phyloP scores from a whole-genome alignment of 305 asterid species.

The Andrographis paniculata region DNA sequence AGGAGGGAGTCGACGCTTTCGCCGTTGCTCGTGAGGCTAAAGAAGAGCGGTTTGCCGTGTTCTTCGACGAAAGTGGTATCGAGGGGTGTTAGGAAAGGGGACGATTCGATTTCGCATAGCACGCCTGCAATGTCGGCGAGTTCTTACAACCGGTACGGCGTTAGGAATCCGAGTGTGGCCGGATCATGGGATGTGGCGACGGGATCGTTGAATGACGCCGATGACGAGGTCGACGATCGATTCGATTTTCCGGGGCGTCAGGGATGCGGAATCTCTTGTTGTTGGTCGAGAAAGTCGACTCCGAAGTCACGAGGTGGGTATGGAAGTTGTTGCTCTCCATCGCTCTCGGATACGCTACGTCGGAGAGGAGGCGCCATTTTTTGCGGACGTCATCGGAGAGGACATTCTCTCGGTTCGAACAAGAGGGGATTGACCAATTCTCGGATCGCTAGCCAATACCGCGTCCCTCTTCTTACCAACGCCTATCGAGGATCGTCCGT shows the following conservation, averaged over 20 bases:
- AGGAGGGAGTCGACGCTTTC: constrained; percentile 50
- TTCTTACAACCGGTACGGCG: constrained; percentile 46
- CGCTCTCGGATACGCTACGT: constrained; percentile 77
- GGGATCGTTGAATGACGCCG: constrained; percentile 64
- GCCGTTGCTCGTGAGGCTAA: constrained; percentile 59
- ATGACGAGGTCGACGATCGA: constrained; percentile 66
- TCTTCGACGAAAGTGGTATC: constrained; percentile 35
- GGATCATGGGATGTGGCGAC: constrained; percentile 83
- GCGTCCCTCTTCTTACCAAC: constrained; percentile 18
- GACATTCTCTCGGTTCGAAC: constrained; percentile 40
- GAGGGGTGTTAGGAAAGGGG: constrained; percentile 44
- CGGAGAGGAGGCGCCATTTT: constrained; percentile 66
- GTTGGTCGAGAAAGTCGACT: constrained; percentile 84
- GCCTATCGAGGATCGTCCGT: constrained; percentile 32
- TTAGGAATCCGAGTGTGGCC: constrained; percentile 47
- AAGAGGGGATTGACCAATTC: too few relatives aligned
- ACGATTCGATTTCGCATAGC: constrained; percentile 56
- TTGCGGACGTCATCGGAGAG: constrained; percentile 39
- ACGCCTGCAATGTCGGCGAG: constrained; percentile 69
- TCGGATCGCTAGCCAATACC: constrained; percentile 37
- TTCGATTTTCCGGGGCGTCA: constrained; percentile 63
- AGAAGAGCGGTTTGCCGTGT: constrained; percentile 42
- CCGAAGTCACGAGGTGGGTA: constrained; percentile 62
- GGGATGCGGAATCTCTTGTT: constrained; percentile 92
- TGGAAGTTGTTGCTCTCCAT: constrained; percentile 70